Evolutionary conservation across 495 filamentous ascomycete genomes (phyloP).

Genomic region (Antarctomyces pellizariae): DNA sequence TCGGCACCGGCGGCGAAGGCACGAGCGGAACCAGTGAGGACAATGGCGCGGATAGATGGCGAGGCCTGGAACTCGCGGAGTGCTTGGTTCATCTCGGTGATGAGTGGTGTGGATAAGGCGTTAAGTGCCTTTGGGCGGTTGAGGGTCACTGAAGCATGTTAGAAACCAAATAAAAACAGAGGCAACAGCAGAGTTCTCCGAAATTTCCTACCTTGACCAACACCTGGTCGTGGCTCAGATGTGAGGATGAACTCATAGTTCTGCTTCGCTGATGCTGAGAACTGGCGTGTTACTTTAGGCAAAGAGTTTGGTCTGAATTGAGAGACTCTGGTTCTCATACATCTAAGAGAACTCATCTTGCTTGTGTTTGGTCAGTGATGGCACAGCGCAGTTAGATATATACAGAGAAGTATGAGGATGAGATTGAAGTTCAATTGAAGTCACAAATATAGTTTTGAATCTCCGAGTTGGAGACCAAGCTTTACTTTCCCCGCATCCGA

Average conservation of each 20-base stretch:
- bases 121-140: slow-evolving; percentile 91
- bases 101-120: slow-evolving; percentile 69
- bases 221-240: slow-evolving; percentile 63
- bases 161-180: not conserved
- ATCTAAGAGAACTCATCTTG: slow-evolving; percentile 31
- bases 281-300: slow-evolving; percentile 26
- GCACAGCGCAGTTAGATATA: too few relatives aligned
- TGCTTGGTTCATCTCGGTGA: slow-evolving; percentile 69
- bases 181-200: slow-evolving; percentile 1
- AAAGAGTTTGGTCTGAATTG: slow-evolving; percentile 26
- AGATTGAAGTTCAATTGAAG: too few relatives aligned
- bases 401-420: too few relatives aligned
- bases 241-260: slow-evolving; percentile 65
- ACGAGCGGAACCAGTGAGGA: slow-evolving; percentile 68
- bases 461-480: too few relatives aligned
- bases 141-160: slow-evolving; percentile 46
- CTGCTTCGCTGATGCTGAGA: slow-evolving; percentile 27
- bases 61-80: slow-evolving; percentile 48
- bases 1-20: slow-evolving; percentile 94
- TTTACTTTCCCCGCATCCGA: too few relatives aligned
- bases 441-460: too few relatives aligned
- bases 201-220: slow-evolving; percentile 49
- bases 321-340: slow-evolving; percentile 33
- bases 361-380: too few relatives aligned
- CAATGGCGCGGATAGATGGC: slow-evolving; percentile 43